Conservation (phyloP, 768 basidiomycete genomes). For the Hypholoma sublateritium region DNA sequence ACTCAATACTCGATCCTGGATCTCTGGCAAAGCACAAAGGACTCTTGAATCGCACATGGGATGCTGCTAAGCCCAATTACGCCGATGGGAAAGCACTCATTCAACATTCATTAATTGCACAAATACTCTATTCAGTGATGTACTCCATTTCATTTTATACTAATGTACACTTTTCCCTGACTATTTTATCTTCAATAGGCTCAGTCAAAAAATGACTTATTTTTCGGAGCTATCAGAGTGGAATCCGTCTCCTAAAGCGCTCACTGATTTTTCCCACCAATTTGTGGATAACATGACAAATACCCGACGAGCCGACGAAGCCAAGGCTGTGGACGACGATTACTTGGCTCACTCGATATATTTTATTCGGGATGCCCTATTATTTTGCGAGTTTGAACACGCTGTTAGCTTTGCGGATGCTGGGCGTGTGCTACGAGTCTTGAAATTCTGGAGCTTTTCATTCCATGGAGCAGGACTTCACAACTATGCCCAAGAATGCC, state of each 20-base stretch:
- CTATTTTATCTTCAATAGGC: neutral
- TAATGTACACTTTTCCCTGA: no score
- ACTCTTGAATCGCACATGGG: conserved; percentile 23
- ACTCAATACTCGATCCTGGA: conserved; percentile 21
- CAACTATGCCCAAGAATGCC: conserved; percentile 33
- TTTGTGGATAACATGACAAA: neutral
- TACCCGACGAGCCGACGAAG: neutral
- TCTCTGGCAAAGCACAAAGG: conserved; percentile 26
- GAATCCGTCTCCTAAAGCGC: neutral
- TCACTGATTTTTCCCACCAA: neutral
- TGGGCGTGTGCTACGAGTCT: conserved; percentile 24
- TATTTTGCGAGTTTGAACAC: conserved; percentile 29
- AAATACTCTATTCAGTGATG: neutral
- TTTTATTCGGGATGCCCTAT: conserved; percentile 28
- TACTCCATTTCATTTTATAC: neutral
- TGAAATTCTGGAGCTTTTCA: conserved; percentile 24
- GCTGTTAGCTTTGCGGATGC: conserved; percentile 30
- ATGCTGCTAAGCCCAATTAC: conserved; percentile 28
- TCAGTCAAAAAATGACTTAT: neutral
- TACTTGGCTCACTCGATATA: conserved; percentile 20
- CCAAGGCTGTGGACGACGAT: conserved; percentile 13
- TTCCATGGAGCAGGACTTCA: conserved; percentile 30
- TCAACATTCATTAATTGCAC: conserved; percentile 27
- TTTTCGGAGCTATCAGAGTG: neutral
- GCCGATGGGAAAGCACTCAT: conserved; percentile 27